Percentiles rank a stretch among this genome's conserved stretches.
phyloP scores from a whole-genome alignment of 768 basidiomycete species.

The Fibroporia radiculosa region DNA sequence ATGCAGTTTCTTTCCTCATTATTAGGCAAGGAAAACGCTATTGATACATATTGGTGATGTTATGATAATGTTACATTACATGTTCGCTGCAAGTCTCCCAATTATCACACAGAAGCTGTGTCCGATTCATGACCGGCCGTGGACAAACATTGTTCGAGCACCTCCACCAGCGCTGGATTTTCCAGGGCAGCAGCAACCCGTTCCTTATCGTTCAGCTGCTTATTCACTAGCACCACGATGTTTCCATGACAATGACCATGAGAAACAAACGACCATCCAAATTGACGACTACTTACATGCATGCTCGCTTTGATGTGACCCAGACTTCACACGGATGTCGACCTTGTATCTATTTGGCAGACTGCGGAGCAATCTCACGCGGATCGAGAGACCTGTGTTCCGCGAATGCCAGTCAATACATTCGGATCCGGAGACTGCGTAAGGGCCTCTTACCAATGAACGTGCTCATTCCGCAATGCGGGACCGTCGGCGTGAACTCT shows the following conservation, averaged over 20 bases:
- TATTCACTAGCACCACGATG: slow-evolving; percentile 96
- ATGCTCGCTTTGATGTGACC: slow-evolving; percentile 92
- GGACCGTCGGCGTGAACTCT: slow-evolving; percentile 96
- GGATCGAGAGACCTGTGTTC: slow-evolving; percentile 79
- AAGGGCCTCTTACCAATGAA: slow-evolving; percentile 64
- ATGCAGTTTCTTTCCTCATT: background rate
- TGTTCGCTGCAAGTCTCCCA: background rate
- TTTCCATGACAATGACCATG: background rate
- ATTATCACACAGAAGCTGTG: no score
- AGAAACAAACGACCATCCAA: background rate
- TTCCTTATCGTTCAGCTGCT: slow-evolving; percentile 98
- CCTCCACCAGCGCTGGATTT: slow-evolving; percentile 78
- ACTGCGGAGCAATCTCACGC: slow-evolving; percentile 82
- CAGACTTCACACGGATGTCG: slow-evolving; percentile 87
- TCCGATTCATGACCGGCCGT: slow-evolving; percentile 3
- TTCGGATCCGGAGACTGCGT: background rate
- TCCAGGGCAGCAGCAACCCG: slow-evolving; percentile 95
- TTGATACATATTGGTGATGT: background rate
- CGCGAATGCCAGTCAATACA: background rate
- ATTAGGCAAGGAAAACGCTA: background rate
- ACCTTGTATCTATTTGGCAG: slow-evolving; percentile 92
- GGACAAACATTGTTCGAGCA: slow-evolving; percentile 73
- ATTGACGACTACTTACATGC: slow-evolving; percentile 47
- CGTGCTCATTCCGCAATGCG: slow-evolving; percentile 96
- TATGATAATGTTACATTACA: background rate